Base-by-base conservation (phyloP, 495 filamentous ascomycete genomes). In the Friedmanniomyces simplex region DNA sequence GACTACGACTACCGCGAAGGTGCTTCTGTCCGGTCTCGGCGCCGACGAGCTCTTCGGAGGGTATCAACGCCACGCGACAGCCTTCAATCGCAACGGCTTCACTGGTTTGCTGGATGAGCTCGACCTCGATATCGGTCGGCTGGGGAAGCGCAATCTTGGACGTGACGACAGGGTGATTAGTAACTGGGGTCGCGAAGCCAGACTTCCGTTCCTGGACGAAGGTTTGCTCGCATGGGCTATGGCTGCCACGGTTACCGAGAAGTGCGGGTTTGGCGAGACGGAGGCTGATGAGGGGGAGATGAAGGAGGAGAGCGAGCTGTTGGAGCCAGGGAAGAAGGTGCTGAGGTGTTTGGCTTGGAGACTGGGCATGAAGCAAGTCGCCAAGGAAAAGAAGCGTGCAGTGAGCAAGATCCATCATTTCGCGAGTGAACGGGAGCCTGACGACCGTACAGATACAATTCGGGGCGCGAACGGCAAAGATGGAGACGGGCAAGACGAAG, bases 21-120 rank as follows among this genome's bases (percentile, higher is more conserved):
- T 96, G 1, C 78, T 97, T 0, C 76, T 99, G 4, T 96, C 91
- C 11, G 93, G 93, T 10, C 82, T 99, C 8, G 93, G 93, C 1
- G 93, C 93, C 3, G 93, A 99, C 67, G 93, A 99, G 70, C 82
- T 99, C 2, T 95, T 99, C 60, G 93, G 84, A 20, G 93, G 93
- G 5, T 99, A 99, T 65, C 82, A 82, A 12, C 83, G 93, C 1
- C 93, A 99, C 61, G 79, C 82, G 0, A 79, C 82, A 5, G 88
- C 91, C 1, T 96, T 86, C 63, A 71, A 76, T 14, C 78, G 82
- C 0, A 66, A 70, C 25, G 83, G 88, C 0, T 88, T 85, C 64
- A 51, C 69, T 3, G 88, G 84, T 1, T 79, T 99, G 0, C 71
- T 93, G 11, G 79, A 86, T 0, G 91, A 97, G 69, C 83, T 99